Percentiles rank a stretch among this genome's conserved stretches.
Evolutionary conservation across 1,139 yeast genomes (phyloP).

Genomic region (Yamadazyma kanchanaburiensis): DNA sequence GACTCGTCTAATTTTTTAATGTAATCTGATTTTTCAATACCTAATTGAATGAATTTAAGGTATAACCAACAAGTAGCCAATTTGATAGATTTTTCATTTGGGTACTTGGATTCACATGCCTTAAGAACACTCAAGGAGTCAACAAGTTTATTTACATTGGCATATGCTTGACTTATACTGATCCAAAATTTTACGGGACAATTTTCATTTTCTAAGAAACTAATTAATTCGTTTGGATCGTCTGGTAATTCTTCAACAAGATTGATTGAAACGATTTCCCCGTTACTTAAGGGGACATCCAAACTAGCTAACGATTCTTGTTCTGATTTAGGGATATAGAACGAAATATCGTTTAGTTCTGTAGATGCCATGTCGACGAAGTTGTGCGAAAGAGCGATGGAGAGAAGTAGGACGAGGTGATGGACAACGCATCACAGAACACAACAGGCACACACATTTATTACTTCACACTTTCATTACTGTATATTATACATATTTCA

Average conservation of each 20-base stretch:
- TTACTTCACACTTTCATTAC: too few species aligned
- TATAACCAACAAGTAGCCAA: slow-evolving; percentile 76
- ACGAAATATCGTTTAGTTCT: slow-evolving; percentile 41
- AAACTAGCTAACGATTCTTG: slow-evolving; percentile 33
- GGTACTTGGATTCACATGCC: slow-evolving; percentile 31
- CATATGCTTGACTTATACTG: slow-evolving; percentile 78
- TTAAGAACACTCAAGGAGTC: slow-evolving; percentile 66
- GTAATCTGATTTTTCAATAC: slow-evolving; percentile 22
- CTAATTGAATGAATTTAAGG: slow-evolving; percentile 32
- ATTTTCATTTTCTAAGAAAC: slow-evolving; percentile 73
- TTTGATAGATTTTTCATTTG: slow-evolving; percentile 3
- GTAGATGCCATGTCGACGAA: too few species aligned
- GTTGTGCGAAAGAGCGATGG: too few species aligned
- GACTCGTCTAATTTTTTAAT: slow-evolving; percentile 21
- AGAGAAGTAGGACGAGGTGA: too few species aligned
- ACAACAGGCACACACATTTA: too few species aligned
- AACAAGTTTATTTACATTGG: slow-evolving; percentile 51
- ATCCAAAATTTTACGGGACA: slow-evolving; percentile 81
- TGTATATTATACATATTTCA: too few species aligned
- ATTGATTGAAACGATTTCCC: slow-evolving; percentile 70
- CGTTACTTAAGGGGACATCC: slow-evolving; percentile 68
- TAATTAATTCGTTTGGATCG: slow-evolving; percentile 79
- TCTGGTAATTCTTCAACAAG: slow-evolving; percentile 76
- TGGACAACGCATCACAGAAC: too few species aligned
- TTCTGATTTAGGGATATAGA: slow-evolving; percentile 33